Conservation (phyloP, 2,329 filamentous ascomycete species). For the Seiridium cupressi region DNA sequence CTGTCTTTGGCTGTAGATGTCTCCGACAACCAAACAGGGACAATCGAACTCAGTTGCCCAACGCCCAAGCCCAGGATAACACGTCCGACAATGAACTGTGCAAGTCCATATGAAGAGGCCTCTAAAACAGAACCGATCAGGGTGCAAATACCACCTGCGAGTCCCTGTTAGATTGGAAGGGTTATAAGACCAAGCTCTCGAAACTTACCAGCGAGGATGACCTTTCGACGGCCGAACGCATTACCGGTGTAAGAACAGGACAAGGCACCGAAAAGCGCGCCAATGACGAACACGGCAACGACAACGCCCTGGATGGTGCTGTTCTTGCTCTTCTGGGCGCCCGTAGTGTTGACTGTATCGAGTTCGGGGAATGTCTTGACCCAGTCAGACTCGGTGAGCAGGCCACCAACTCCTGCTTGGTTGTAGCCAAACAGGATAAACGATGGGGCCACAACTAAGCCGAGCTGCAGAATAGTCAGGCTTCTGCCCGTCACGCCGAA, state of each 20-base stretch:
- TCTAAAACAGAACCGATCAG: slow-evolving; percentile 42
- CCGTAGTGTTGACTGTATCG: slow-evolving; percentile 32
- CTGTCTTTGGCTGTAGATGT: slow-evolving; percentile 37
- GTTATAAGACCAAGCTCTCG: no score
- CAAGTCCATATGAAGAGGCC: slow-evolving; percentile 32
- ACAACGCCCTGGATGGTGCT: slow-evolving; percentile 36
- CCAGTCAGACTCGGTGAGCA: slow-evolving; percentile 31
- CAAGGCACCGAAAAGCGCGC: slow-evolving; percentile 33
- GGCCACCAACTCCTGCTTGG: slow-evolving; percentile 36
- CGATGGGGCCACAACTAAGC: slow-evolving; percentile 40
- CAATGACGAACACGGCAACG: slow-evolving; percentile 34
- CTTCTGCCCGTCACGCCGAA: slow-evolving; percentile 35
- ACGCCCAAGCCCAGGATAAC: slow-evolving; percentile 37
- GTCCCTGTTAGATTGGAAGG: not conserved
- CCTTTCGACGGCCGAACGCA: slow-evolving; percentile 36
- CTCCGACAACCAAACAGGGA: slow-evolving; percentile 40
- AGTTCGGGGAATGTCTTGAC: slow-evolving; percentile 35
- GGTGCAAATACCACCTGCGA: slow-evolving; percentile 29
- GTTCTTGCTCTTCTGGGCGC: slow-evolving; percentile 26
- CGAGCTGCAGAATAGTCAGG: slow-evolving; percentile 35
- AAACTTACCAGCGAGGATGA: slow-evolving; percentile 31
- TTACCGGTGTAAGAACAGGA: slow-evolving; percentile 35
- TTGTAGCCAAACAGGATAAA: slow-evolving; percentile 42
- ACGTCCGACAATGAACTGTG: slow-evolving; percentile 41
- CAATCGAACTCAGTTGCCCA: slow-evolving; percentile 36